Evolutionary conservation across 2,329 filamentous ascomycete species (phyloP), one percentile per base, ranked within the genome.

Genomic region (Talaromyces pinophilus): DNA sequence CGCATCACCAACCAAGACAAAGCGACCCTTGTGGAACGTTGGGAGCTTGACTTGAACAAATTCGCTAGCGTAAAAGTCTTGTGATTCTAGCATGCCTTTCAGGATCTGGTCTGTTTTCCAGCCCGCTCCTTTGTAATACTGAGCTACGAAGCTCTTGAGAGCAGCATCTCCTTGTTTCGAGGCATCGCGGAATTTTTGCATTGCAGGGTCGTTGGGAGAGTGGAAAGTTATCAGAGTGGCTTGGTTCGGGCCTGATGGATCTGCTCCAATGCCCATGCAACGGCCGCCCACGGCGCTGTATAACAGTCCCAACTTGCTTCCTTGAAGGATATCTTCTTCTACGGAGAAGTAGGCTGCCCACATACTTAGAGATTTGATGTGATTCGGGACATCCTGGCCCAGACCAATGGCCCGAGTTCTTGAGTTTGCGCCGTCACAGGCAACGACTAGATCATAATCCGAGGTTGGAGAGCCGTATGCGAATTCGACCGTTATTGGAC

Each of bases 1-100:
- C 1, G 87, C 84, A 68, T 89, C 86, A 0, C 86, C 86, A 0
- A 87, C 62, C 0, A 87, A 75, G 1, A 78, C 81, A 2, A 86
- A 79, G 0, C 85, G 81, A 0, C 83, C 82, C 0, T 75, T 75
- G 3, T 74, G 81, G 83, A 81, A 86, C 4, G 68, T 69, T 0
- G 78, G 71, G 63, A 83, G 67, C 50, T 80, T 80, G 35, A 88
- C 80, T 38, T 82, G 77, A 0, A 76, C 79, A 54, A 84, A 72
- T 3, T 78, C 73, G 62, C 81, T 76, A 59, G 78, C 77, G 69
- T 85, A 85, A 64, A 85, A 85, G 69, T 85, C 80, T 69, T 77
- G 64, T 17, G 60, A 62, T 15, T 42, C 15, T 59, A 76, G 48
- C 1, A 70, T 65, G 5, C 68, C 67, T 4, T 76, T 69, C 72